phyloP scores from a whole-genome alignment of 2,329 filamentous ascomycete genomes.

The Ambrosiella xylebori region DNA sequence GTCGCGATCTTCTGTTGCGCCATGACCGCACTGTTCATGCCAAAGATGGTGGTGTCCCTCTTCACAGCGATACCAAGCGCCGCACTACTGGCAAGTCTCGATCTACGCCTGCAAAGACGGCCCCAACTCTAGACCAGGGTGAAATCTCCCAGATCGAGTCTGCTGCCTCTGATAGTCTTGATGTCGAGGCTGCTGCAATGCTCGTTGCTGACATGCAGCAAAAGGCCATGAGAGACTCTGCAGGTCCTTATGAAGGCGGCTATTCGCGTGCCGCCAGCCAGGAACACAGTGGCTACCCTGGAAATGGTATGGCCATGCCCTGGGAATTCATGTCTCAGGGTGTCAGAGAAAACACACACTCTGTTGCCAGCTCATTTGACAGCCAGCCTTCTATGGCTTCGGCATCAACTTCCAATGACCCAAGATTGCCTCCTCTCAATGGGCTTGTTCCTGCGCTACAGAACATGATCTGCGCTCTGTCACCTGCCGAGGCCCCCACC shows the following conservation, averaged over 20 bases:
- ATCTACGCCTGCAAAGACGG: conserved; percentile 52
- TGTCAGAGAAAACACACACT: conserved; percentile 51
- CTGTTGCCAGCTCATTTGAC: conserved; percentile 54
- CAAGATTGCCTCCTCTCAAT: conserved; percentile 46
- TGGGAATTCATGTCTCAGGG: conserved; percentile 79
- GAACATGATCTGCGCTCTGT: conserved; percentile 57
- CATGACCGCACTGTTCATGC: conserved; percentile 98
- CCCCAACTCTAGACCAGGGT: conserved; percentile 66
- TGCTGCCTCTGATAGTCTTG: conserved; percentile 56
- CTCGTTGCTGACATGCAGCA: conserved; percentile 96
- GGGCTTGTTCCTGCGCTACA: conserved; percentile 48
- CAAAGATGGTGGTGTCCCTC: conserved; percentile 85
- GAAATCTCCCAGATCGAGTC: conserved; percentile 86
- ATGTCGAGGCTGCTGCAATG: conserved; percentile 95
- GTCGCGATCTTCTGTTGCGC: conserved; percentile 84
- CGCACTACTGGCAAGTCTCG: conserved; percentile 54
- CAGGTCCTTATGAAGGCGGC: conserved; percentile 37
- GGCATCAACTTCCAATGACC: conserved; percentile 35
- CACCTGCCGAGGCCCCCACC: conserved; percentile 35
- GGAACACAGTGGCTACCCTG: conserved; percentile 63
- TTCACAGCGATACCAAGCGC: conserved; percentile 88
- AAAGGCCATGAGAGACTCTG: conserved; percentile 53
- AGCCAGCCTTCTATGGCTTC: conserved; percentile 46
- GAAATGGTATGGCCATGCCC: conserved; percentile 48
- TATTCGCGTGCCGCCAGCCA: conserved; percentile 49